phyloP scores from a whole-genome alignment of 768 basidiomycete species.

The Rhizopogon vinicolor region DNA sequence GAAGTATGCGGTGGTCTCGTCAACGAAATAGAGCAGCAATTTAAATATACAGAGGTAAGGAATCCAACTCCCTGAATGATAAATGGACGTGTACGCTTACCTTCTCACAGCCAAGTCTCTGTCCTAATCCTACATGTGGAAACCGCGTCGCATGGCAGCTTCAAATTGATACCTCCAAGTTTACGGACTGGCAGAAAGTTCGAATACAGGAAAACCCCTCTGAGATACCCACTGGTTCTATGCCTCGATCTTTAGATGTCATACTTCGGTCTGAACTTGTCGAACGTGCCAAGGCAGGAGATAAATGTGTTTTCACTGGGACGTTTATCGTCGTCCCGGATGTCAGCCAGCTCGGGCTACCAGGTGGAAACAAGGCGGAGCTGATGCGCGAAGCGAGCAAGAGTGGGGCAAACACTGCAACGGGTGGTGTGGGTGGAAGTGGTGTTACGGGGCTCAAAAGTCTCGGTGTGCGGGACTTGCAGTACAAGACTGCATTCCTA shows the following conservation, averaged over 20 bases:
- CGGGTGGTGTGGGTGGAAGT: conserved; percentile 62
- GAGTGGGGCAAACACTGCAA: conserved; percentile 52
- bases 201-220: conserved; percentile 98
- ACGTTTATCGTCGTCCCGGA: conserved; percentile 99
- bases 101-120: conserved; percentile 70
- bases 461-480: conserved; percentile 90
- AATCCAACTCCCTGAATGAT: background rate
- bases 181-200: conserved; percentile 99
- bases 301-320: conserved; percentile 97
- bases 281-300: conserved; percentile 98
- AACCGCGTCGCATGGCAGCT: conserved; percentile 91
- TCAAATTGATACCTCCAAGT: conserved; percentile 93
- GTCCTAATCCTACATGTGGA: conserved; percentile 92
- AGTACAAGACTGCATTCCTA: conserved; percentile 98
- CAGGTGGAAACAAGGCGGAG: conserved; percentile 89
- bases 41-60: conserved; percentile 95
- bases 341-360: conserved; percentile 91
- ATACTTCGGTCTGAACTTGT: conserved; percentile 94
- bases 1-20: conserved; percentile 83
- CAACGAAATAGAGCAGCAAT: conserved; percentile 96
- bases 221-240: conserved; percentile 96
- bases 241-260: conserved; percentile 96
- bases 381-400: conserved; percentile 82
- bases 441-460: conserved; percentile 95
- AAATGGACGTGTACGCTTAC: background rate